Evolutionary conservation across 768 basidiomycete genomes (phyloP), one percentile per base, ranked within the genome.

Genomic region (Mycena vulgaris): DNA sequence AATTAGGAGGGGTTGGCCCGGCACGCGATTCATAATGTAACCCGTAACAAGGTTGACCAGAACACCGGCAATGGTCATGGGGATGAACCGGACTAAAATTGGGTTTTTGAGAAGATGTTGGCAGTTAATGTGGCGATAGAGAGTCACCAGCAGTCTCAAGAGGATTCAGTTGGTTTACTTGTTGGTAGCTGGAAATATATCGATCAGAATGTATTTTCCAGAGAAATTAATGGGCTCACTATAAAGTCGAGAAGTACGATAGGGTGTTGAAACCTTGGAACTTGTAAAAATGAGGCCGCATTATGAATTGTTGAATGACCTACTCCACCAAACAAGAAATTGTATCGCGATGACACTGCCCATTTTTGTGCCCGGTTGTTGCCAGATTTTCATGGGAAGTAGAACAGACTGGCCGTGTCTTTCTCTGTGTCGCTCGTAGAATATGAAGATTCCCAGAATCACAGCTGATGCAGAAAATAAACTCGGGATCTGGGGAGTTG

Each of bases 311-410:
- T 35, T 0, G 28, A 59, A 27, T 4, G 25, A 42, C 69, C 4
- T 63, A 65, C 56, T 66, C 63, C 66, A 78, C 78, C 77, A 81
- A 17, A 75, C 77, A 53, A 81, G 79, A 73, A 82, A 80, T 27
- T 80, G 78, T 21, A 80, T 66, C 9, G 69, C 66, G 45, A 80
- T 71, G 31, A 80, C 68, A 35, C 75, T 71, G 16, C 70, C 72
- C 77, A 81, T 77, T 68, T 78, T 79, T 23, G 77, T 74, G 42
- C 74, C 75, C 2, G 78, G 75, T 56, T 78, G 78, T 19, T 73
- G 67, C 80, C 79, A 82, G 52, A 82, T 78, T 63, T 75, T 74
- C 47, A 78, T 77, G 27, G 81, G 80, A n/a, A 82, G 70, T 31
- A 82, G 71, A 11, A 80, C 79, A 1, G 80, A 77, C 45, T 66